Base-by-base conservation (phyloP, 495 filamentous ascomycete species). In the Hypoxylon cercidicola region DNA sequence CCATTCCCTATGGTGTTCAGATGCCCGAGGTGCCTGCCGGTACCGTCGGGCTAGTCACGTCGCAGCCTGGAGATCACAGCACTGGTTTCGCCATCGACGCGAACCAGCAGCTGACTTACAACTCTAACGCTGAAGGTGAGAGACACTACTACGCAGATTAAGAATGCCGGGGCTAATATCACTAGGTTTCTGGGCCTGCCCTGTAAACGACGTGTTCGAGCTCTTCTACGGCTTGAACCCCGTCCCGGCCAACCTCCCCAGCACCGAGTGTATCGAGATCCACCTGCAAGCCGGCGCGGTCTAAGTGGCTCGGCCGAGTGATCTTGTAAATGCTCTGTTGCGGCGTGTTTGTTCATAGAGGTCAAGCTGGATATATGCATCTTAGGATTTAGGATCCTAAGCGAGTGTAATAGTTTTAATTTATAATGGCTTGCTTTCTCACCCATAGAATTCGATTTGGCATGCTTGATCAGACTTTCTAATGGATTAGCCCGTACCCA, bases 201-300 rank as follows among this genome's bases (percentile, higher is more conserved):
- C 56, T 16, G 39, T 34, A 13, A 12, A 56, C 18, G 23, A 39
- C 16, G 20, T 30, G 13, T 51, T 44, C 13, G 45, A 51, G 25
- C 39, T 62, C 30, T 56, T 51, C 45, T 63, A 56, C 30, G 60
- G 60, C 37, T 10, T 37, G 21, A 39, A 56, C 19, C 23, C 52
- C 9, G 60, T 50, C n/a, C 51, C 52, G n/a, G 46, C 51, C 8
- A 63, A 63, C 6, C 52, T 63, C n/a, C 60, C 60, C 3, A 51
- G 60, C 45, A 44, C 10, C 20, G 34, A 56, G n/a, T 63, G 60
- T 37, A 34, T 56, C 25, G 6, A 43, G 7, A 63, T 49, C 19
- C n/a, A 63, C 37, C 41, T 63, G 35, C 46, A 50, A 18, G 56
- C 32, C 16, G 28, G 21, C 37, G 28, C 21, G 15, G 10, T 25